Evolutionary conservation across 805 yeast species (phyloP).

Genomic region (Grigorovia yakushimaensis): DNA sequence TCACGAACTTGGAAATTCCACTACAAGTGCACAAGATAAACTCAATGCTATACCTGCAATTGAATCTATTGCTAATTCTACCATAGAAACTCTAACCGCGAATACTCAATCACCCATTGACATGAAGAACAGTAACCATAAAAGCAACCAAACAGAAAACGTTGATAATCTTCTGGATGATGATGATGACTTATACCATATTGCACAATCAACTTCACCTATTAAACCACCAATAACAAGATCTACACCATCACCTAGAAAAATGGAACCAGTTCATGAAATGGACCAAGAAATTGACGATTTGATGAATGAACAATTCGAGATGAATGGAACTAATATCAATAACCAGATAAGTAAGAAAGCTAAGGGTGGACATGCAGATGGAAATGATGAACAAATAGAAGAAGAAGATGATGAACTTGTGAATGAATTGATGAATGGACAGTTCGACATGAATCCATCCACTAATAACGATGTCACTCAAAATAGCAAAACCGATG

Average conservation of each 20-base stretch:
- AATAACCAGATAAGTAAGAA: too few species aligned
- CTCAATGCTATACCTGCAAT: not conserved
- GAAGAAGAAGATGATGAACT: too few species aligned
- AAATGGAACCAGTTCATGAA: too few species aligned
- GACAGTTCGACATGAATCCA: too few species aligned
- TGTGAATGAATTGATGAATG: not conserved
- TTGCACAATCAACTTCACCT: not conserved
- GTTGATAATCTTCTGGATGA: not conserved
- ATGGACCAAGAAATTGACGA: not conserved
- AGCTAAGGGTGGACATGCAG: too few species aligned
- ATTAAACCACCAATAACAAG: not conserved
- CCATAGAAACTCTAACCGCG: not conserved
- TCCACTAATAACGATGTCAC: too few species aligned
- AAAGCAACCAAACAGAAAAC: not conserved
- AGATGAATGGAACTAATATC: too few species aligned
- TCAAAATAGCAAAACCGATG: too few species aligned
- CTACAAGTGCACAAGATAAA: not conserved
- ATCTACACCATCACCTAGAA: not conserved
- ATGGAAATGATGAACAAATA: too few species aligned
- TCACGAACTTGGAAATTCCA: too few species aligned
- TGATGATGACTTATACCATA: conserved; percentile 1
- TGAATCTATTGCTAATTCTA: not conserved
- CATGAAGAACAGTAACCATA: too few species aligned
- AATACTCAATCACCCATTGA: too few species aligned
- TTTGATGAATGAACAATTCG: not conserved